Evolutionary conservation across 2,329 filamentous ascomycete genomes (phyloP).

Genomic region (Scedosporium aurantiacum): DNA sequence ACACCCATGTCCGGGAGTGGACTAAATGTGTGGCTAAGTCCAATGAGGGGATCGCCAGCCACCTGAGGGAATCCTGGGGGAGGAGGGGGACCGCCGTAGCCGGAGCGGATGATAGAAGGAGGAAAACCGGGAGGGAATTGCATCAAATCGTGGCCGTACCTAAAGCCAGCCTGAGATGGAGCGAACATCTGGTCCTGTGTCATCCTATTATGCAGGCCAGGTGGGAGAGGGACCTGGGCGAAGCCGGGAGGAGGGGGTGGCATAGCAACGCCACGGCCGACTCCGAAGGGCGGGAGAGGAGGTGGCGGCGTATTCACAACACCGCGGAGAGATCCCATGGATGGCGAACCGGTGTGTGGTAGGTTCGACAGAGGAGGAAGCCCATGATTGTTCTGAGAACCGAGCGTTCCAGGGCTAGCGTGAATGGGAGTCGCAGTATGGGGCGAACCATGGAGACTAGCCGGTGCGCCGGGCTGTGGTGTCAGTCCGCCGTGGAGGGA

Average conservation of each 20-base stretch:
- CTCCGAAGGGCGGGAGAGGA: not conserved
- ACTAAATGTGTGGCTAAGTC: not conserved
- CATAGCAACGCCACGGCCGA: constrained; percentile 2
- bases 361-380: not conserved
- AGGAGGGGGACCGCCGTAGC: constrained; percentile 25
- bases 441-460: constrained; percentile 48
- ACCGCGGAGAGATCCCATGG: constrained; percentile 3
- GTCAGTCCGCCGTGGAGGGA: constrained; percentile 56
- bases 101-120: constrained; percentile 30
- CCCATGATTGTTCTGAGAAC: constrained; percentile 14
- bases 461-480: constrained; percentile 43
- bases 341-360: constrained; percentile 2
- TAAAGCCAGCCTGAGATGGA: constrained; percentile 23
- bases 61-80: constrained; percentile 25
- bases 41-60: constrained; percentile 1
- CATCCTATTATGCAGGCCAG: constrained; percentile 46
- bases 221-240: constrained; percentile 28
- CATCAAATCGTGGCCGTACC: constrained; percentile 34
- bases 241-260: constrained; percentile 32
- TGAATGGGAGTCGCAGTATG: constrained; percentile 53
- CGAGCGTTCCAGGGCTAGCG: constrained; percentile 52
- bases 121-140: constrained; percentile 41
- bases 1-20: not conserved
- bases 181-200: constrained; percentile 39
- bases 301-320: constrained; percentile 1